Evolutionary conservation across 2,329 filamentous ascomycete genomes (phyloP).

Genomic region (Pyrenophora teres): DNA sequence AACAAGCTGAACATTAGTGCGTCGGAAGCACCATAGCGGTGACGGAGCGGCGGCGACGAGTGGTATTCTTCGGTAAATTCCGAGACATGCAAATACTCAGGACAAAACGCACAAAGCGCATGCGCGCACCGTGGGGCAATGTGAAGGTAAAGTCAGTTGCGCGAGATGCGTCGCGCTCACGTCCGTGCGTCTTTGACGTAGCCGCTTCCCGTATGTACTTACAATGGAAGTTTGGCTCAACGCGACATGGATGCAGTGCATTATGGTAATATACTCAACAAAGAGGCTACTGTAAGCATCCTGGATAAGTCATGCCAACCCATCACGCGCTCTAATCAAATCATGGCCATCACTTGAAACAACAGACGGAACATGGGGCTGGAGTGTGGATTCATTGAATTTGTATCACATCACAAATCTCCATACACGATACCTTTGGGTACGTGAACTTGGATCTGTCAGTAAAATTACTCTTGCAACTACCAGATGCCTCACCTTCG

Average conservation of each 20-base stretch:
- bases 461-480: too few species aligned
- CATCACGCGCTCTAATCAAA: too few species aligned
- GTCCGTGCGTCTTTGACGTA: slow-evolving; percentile 14
- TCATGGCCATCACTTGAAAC: background rate
- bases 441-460: too few species aligned
- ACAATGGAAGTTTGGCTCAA: background rate
- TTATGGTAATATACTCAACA: too few species aligned
- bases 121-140: slow-evolving; percentile 18
- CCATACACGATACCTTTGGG: too few species aligned
- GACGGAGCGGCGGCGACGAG: background rate
- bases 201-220: background rate
- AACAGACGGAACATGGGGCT: background rate
- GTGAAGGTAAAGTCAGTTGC: slow-evolving; percentile 20
- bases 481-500: too few species aligned
- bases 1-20: slow-evolving; percentile 14
- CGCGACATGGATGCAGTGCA: background rate
- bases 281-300: too few species aligned
- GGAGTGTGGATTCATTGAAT: too few species aligned
- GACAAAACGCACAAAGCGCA: slow-evolving; percentile 11
- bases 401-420: too few species aligned
- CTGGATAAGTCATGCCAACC: too few species aligned
- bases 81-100: background rate
- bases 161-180: slow-evolving; percentile 7
- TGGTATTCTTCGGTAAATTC: slow-evolving; percentile 9
- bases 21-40: slow-evolving; percentile 6